Evolutionary conservation across 1,284 basidiomycete species (phyloP), one percentile per base, ranked within the genome.

Genomic region (Moesziomyces parantarcticus): DNA sequence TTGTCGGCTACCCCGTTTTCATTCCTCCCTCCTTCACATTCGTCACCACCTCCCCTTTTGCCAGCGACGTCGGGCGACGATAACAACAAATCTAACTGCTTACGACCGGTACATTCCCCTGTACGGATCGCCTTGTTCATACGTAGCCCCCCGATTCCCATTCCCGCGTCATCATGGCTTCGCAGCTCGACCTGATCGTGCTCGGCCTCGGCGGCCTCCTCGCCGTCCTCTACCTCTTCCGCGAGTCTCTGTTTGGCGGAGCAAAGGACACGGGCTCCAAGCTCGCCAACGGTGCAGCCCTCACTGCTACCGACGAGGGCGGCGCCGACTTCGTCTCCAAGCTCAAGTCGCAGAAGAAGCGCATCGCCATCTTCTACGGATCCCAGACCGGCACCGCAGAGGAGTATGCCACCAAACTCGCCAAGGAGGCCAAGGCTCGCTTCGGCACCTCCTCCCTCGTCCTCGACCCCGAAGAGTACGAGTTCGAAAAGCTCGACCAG

Each of bases 401-500:
- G 58, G 82, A 82, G 52, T 83, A 82, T 41, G 82, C 82, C 9
- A 76, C 78, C 57, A 80, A 80, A 52, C 70, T 83, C 34, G 82
- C 82, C 40, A 80, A 82, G 56, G 82, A 83, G 52, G 79, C 76
- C 54, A 83, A 83, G 60, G 68, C 77, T n/a, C 78, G 80, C 41
- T 83, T 80, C 68, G 82, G 82, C 49, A 80, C 77, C 16, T 81
- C 79, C 23, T 76, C 81, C 23, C 75, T 83, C 39, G 82, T 83
- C 20, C 67, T 75, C 52, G 82, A 83, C 50, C 78, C 78, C 21
- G 81, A 83, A 40, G 77, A 80, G 43, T 97, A 97, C 85, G 96
- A 98, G 82, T 97, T 97, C 82, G 92, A 94, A 81, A 95, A 92
- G 85, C 90, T 99, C 72, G 95, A 98, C 85, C 88, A 91, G 83